Conservation (phyloP, 1,139 yeast genomes). For the Lizanozyma gosingica region DNA sequence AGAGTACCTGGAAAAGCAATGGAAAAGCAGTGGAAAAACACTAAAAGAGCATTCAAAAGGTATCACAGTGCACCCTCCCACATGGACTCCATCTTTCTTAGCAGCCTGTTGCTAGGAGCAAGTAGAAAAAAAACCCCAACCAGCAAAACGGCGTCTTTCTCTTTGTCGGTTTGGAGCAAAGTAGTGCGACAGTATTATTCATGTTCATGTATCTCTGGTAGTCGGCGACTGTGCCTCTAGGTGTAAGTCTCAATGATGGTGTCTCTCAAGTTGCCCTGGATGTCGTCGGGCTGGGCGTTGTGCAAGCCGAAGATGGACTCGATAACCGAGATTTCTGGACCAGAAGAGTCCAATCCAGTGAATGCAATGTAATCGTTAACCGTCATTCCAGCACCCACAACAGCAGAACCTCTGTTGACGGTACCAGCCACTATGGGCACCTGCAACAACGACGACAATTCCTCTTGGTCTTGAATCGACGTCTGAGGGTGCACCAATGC, state of each 20-base stretch:
- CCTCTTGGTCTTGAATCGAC: constrained; percentile 95
- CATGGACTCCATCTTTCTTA: too few species aligned
- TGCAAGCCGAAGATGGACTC: constrained; percentile 92
- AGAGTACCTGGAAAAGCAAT: too few species aligned
- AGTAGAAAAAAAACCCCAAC: too few species aligned
- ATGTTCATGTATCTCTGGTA: too few species aligned
- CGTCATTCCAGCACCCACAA: constrained; percentile 97
- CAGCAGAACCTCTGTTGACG: constrained; percentile 94
- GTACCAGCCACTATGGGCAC: constrained; percentile 99
- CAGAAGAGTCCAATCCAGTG: constrained; percentile 94
- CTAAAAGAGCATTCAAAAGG: too few species aligned
- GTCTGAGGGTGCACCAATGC: constrained; percentile 98
- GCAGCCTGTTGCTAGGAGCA: too few species aligned
- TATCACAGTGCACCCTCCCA: too few species aligned
- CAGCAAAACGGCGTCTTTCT: too few species aligned
- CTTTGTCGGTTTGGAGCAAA: too few species aligned
- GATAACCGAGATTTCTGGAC: constrained; percentile 94
- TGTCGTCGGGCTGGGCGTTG: constrained; percentile 81
- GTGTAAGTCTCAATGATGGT: constrained; percentile 83
- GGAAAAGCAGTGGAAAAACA: too few species aligned
- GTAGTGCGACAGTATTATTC: too few species aligned
- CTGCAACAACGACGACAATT: constrained; percentile 87
- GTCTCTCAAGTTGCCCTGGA: constrained; percentile 78
- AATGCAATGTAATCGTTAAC: constrained; percentile 98
- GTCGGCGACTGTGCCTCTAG: constrained; percentile 9